These are phyloP conservation scores for Pyrenula massariospora DNA, from an alignment of 495 filamentous ascomycete species.

Conservation along the genomic window DNA sequence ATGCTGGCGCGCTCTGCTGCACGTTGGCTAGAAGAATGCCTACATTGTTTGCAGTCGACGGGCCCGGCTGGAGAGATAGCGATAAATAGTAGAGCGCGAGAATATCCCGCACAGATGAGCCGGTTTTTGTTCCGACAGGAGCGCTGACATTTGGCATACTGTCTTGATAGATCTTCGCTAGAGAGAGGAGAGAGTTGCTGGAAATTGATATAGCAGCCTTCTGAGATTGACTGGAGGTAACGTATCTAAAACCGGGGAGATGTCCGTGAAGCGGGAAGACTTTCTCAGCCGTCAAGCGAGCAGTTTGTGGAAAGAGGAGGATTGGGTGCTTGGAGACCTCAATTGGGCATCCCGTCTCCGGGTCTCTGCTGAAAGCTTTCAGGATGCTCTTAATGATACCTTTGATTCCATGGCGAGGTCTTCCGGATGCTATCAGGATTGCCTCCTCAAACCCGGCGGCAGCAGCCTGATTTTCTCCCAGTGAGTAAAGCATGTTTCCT, in stretches of 20 bases:
- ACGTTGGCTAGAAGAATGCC: conserved; percentile 92
- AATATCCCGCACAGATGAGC: conserved; percentile 81
- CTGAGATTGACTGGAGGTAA: conserved; percentile 59
- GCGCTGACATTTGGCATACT: conserved; percentile 73
- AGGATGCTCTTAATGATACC: conserved; percentile 76
- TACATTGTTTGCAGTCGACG: conserved; percentile 97
- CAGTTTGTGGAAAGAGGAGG: conserved; percentile 71
- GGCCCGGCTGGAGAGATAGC: conserved; percentile 86
- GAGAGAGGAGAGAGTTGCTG: conserved; percentile 86
- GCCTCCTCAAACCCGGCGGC: conserved; percentile 92
- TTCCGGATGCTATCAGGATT: conserved; percentile 76
- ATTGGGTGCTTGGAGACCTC: conserved; percentile 45
- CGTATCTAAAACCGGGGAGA: conserved; percentile 70
- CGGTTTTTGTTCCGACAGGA: conserved; percentile 43
- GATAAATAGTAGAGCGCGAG: conserved; percentile 94
- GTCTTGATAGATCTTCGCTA: conserved; percentile 98
- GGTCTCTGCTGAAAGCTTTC: conserved; percentile 45
- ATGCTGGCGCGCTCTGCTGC: conserved; percentile 55
- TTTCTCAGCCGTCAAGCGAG: conserved; percentile 69
- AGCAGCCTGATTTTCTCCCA: conserved; percentile 74
- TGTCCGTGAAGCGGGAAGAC: conserved; percentile 72
- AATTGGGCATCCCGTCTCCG: conserved; percentile 16
- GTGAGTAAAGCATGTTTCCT: conserved; percentile 92
- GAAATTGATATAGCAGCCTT: conserved; percentile 85
- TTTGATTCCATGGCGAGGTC: conserved; percentile 57